Evolutionary conservation across 2,329 filamentous ascomycete genomes (phyloP).

Genomic region (Coniosporium tulheliwenetii): DNA sequence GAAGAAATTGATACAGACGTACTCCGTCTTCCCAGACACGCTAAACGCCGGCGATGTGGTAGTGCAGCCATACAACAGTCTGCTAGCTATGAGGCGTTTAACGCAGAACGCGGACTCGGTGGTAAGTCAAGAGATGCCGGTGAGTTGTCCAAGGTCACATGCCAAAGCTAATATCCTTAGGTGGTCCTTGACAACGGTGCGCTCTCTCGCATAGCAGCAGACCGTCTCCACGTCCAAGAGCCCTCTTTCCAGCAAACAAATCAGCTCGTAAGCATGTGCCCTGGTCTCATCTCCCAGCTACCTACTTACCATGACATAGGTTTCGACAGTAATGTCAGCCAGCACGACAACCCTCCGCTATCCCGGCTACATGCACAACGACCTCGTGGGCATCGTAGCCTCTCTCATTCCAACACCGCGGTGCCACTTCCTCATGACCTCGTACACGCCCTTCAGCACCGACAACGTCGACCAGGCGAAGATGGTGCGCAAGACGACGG

Average conservation of each 20-base stretch:
- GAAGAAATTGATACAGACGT: slow-evolving; percentile 98
- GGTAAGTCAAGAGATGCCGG: slow-evolving; percentile 25
- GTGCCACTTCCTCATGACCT: slow-evolving; percentile 96
- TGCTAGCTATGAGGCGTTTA: slow-evolving; percentile 77
- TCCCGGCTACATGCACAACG: slow-evolving; percentile 99
- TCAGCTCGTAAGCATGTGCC: slow-evolving; percentile 44
- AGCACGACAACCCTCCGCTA: slow-evolving; percentile 94
- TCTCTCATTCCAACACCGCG: slow-evolving; percentile 91
- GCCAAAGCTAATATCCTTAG: slow-evolving; percentile 17
- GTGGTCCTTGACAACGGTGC: slow-evolving; percentile 93
- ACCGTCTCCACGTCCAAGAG: slow-evolving; percentile 85
- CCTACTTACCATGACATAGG: slow-evolving; percentile 23
- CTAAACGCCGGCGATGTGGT: slow-evolving; percentile 95
- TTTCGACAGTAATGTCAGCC: slow-evolving; percentile 96
- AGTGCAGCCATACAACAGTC: slow-evolving; percentile 95
- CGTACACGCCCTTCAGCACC: slow-evolving; percentile 94
- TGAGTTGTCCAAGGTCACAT: background rate
- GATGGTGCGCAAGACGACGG: slow-evolving; percentile 94
- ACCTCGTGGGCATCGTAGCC: slow-evolving; percentile 90
- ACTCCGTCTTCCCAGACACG: slow-evolving; percentile 94
- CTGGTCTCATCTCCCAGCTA: slow-evolving; percentile 2
- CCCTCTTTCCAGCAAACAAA: slow-evolving; percentile 97
- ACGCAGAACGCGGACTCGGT: slow-evolving; percentile 97
- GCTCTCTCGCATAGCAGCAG: slow-evolving; percentile 81
- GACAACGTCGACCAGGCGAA: slow-evolving; percentile 95